phyloP scores from a whole-genome alignment of 2,329 filamentous ascomycete genomes.

The Pestalotiopsis fici region DNA sequence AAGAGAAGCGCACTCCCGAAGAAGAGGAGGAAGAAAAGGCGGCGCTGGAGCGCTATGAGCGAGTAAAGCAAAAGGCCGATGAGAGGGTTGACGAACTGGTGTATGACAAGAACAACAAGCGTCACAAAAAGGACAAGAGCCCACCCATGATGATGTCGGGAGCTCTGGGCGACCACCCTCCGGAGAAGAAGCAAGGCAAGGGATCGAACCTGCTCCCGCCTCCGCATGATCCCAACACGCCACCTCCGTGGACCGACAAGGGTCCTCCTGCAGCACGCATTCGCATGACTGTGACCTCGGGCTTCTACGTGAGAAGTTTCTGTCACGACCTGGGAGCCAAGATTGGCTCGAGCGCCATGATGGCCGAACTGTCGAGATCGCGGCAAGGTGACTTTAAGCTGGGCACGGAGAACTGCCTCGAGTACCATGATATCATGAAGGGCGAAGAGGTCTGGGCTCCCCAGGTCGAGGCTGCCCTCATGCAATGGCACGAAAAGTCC shows the following conservation, averaged over 20 bases:
- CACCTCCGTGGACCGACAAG: conserved; percentile 59
- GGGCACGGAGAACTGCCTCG: conserved; percentile 69
- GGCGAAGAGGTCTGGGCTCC: conserved; percentile 84
- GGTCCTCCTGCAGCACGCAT: conserved; percentile 78
- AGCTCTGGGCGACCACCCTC: conserved; percentile 53
- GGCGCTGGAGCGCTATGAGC: conserved; percentile 56
- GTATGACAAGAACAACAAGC: conserved; percentile 47
- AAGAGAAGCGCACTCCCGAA: conserved; percentile 51
- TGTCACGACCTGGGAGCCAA: conserved; percentile 89
- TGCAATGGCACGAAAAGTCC: conserved; percentile 37
- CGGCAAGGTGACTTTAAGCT: conserved; percentile 81
- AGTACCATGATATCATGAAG: conserved; percentile 74
- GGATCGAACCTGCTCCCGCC: conserved; percentile 58
- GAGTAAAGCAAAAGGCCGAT: conserved; percentile 59
- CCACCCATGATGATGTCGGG: conserved; percentile 57
- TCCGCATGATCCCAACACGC: conserved; percentile 44
- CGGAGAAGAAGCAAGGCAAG: conserved; percentile 39
- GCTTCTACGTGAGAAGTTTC: conserved; percentile 94
- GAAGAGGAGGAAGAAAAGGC: conserved; percentile 57
- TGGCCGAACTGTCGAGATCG: conserved; percentile 80
- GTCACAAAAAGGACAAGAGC: conserved; percentile 33
- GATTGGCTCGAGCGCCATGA: conserved; percentile 78
- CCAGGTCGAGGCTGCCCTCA: conserved; percentile 59
- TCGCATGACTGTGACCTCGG: conserved; percentile 89
- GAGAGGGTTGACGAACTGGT: conserved; percentile 59